Evolutionary conservation across 2,329 filamentous ascomycete genomes (phyloP).

Genomic region (Trichoderma sp.): DNA sequence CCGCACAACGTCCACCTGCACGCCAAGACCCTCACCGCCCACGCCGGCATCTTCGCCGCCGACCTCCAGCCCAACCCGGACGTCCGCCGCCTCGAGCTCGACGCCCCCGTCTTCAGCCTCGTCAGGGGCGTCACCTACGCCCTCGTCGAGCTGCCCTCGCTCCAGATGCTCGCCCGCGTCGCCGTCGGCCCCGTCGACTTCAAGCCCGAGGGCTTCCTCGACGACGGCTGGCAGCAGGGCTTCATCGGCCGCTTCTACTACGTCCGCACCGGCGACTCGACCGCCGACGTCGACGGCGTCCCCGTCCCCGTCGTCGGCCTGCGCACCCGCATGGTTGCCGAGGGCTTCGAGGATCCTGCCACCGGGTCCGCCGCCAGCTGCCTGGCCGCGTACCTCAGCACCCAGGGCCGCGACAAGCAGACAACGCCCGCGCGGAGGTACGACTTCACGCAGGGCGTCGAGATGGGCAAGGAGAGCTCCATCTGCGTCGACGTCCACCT

Average conservation of each 20-base stretch:
- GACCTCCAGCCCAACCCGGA: slow-evolving; percentile 37
- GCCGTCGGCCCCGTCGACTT: slow-evolving; percentile 41
- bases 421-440: slow-evolving; percentile 45
- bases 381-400: slow-evolving; percentile 56
- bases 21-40: slow-evolving; percentile 42
- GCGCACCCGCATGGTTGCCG: slow-evolving; percentile 63
- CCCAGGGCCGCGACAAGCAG: slow-evolving; percentile 41
- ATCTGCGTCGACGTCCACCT: slow-evolving; percentile 52
- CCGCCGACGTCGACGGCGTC: slow-evolving; percentile 34
- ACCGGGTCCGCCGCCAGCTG: slow-evolving; percentile 65
- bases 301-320: slow-evolving; percentile 43
- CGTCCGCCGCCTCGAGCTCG: slow-evolving; percentile 44
- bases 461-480: slow-evolving; percentile 64
- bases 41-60: slow-evolving; percentile 33
- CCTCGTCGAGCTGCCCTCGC: slow-evolving; percentile 62
- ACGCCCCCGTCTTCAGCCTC: slow-evolving; percentile 60
- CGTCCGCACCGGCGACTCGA: slow-evolving; percentile 45
- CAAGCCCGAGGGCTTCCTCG: slow-evolving; percentile 44
- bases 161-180: slow-evolving; percentile 58
- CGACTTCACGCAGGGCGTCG: slow-evolving; percentile 65
- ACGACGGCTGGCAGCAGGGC: slow-evolving; percentile 57
- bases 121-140: slow-evolving; percentile 75
- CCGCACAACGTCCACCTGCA: slow-evolving; percentile 70
- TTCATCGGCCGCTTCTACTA: slow-evolving; percentile 64
- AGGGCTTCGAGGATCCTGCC: slow-evolving; percentile 58